Percentiles rank a stretch among this genome's conserved stretches.
Evolutionary conservation across 768 basidiomycete species (phyloP).

Genomic region (Amanita thiersii): DNA sequence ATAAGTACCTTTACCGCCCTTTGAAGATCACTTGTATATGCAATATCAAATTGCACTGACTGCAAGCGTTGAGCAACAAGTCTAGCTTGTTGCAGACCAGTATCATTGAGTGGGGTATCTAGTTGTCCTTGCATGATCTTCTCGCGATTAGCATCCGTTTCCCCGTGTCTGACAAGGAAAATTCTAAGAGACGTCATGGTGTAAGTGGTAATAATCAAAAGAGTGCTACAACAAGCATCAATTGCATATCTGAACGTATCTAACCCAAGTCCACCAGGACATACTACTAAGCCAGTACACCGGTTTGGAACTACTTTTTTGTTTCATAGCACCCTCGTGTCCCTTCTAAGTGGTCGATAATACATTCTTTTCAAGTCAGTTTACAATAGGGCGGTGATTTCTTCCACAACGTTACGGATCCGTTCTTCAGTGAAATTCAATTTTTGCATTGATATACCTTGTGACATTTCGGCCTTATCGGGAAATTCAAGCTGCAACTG

Average conservation of each 20-base stretch:
- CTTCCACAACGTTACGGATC: conserved; percentile 39
- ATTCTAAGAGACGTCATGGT: conserved; percentile 21
- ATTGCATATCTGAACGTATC: not conserved
- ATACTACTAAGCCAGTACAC: not conserved
- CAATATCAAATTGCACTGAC: conserved; percentile 45
- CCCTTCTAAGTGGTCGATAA: not conserved
- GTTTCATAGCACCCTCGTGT: not conserved
- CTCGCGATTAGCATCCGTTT: conserved; percentile 61
- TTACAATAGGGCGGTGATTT: conserved; percentile 38
- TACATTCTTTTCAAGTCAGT: conserved; percentile 4
- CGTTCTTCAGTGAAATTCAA: conserved; percentile 50
- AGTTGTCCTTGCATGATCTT: conserved; percentile 70
- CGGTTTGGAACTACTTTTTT: not conserved
- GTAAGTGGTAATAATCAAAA: not conserved
- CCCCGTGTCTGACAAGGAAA: conserved; percentile 71
- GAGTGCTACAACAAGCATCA: conserved; percentile 22
- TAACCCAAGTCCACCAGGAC: not conserved
- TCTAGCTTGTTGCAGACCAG: conserved; percentile 51
- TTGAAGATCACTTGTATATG: conserved; percentile 64
- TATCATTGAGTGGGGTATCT: conserved; percentile 58
- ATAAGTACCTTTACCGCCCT: conserved; percentile 56
- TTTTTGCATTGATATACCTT: conserved; percentile 30
- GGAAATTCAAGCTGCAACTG: conserved; percentile 25
- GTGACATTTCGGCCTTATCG: conserved; percentile 32
- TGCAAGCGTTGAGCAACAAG: conserved; percentile 47